Percentiles rank a stretch among this genome's conserved stretches.
Conservation (phyloP, 371 early-diverging fungal genomes). For the Rhizopus stolonifer region DNA sequence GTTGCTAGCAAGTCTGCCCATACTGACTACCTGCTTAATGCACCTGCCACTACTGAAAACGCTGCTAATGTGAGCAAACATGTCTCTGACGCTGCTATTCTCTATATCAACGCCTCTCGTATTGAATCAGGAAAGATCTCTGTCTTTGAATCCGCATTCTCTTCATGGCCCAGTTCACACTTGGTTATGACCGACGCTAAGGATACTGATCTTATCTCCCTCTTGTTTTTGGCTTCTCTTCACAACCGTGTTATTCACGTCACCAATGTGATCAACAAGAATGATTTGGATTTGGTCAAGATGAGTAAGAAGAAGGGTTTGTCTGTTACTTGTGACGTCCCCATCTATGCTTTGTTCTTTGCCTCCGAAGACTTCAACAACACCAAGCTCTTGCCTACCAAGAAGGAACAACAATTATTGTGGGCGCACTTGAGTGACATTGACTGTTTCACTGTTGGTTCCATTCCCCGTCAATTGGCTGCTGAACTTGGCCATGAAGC, state of each 20-base stretch:
- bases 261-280: conserved; percentile 73
- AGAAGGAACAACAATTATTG: conserved; percentile 63
- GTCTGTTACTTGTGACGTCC: conserved; percentile 88
- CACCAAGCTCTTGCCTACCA: conserved; percentile 49
- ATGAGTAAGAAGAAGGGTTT: conserved; percentile 87
- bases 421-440: conserved; percentile 80
- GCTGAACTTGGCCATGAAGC: conserved; percentile 47
- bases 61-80: conserved; percentile 31
- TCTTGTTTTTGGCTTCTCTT: conserved; percentile 82
- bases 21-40: conserved; percentile 76
- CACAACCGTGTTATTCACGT: conserved; percentile 85
- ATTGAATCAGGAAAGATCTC: conserved; percentile 54
- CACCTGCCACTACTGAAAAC: conserved; percentile 70
- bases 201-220: conserved; percentile 85
- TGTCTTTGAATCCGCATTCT: conserved; percentile 67
- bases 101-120: conserved; percentile 57
- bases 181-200: conserved; percentile 84
- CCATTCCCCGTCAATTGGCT: conserved; percentile 63
- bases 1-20: conserved; percentile 60
- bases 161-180: conserved; percentile 70
- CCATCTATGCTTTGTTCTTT: conserved; percentile 79
- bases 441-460: conserved; percentile 89
- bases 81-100: conserved; percentile 51
- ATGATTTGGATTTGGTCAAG: conserved; percentile 81
- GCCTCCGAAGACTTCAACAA: conserved; percentile 47